Conservation (phyloP, 1,284 basidiomycete genomes). For the Sphaerobolus stellatus region DNA sequence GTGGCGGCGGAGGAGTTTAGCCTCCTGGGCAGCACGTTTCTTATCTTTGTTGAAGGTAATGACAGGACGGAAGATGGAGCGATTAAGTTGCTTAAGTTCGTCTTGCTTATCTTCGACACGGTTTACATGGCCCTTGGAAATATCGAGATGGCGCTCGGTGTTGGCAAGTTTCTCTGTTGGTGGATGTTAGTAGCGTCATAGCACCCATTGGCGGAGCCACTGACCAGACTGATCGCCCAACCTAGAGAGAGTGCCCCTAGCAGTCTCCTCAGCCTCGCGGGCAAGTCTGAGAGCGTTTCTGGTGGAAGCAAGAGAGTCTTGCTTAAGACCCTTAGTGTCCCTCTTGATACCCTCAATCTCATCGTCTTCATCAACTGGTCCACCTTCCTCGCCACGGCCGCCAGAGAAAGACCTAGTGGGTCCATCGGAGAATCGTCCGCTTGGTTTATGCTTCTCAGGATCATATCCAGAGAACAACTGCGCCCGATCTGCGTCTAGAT, state of each 20-base stretch:
- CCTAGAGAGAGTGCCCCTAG: conserved; percentile 79
- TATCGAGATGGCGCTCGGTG: conserved; percentile 94
- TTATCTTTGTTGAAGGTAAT: conserved; percentile 89
- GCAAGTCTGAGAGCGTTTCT: conserved; percentile 93
- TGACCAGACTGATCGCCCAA: conserved; percentile 95
- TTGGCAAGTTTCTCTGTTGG: conserved; percentile 82
- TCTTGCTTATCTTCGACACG: conserved; percentile 93
- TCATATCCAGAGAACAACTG: conserved; percentile 77
- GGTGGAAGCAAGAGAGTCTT: conserved; percentile 88
- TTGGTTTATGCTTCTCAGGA: conserved; percentile 49
- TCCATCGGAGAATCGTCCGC: conserved; percentile 49
- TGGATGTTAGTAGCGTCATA: conserved; percentile 2
- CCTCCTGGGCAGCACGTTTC: conserved; percentile 89
- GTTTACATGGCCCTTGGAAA: conserved; percentile 86
- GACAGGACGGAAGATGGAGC: conserved; percentile 92
- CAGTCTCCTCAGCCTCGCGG: conserved; percentile 94
- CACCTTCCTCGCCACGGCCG: conserved; percentile 40
- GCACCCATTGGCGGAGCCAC: conserved; percentile 23
- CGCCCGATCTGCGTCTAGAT: conserved; percentile 64
- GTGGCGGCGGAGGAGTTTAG: conserved; percentile 85
- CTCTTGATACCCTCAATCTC: conserved; percentile 97
- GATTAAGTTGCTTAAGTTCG: conserved; percentile 92
- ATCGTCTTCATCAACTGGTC: conserved; percentile 81
- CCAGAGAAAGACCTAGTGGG: conserved; percentile 28
- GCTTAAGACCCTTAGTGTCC: conserved; percentile 88